Base-by-base conservation (phyloP, 768 basidiomycete species). In the Boletus barrowsii region DNA sequence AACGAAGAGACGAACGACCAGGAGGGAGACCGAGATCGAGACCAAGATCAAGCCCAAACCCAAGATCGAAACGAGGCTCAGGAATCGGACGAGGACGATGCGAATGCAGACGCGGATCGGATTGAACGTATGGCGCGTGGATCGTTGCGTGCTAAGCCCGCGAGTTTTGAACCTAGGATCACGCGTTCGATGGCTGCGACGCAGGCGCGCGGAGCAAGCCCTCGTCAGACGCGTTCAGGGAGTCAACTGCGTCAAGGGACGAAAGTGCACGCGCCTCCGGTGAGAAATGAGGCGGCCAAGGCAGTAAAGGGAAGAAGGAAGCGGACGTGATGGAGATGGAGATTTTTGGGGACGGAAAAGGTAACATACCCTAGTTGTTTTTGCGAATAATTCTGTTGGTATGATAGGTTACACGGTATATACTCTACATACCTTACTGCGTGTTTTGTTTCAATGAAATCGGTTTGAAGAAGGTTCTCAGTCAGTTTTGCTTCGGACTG, bases 211-310 rank as follows among this genome's bases (percentile, higher is more conserved):
- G 33, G 47, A 20, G 3, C n/a, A 10, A 53, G 49, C 20, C 55
- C 60, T 33, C 56, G 41, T n/a, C 45, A 17, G 36, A 58, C 59
- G 15, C 51, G 53, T 22, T 63, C 55, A 4, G 47, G 8, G 10
- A 40, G 17, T 0, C 57, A 51, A 29, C 1, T 9, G 8, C 29
- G 29, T 48, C 58, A 56, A 15, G 58, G 55, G 17, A 56, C 58
- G 47, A 55, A 54, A 30, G 53, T 56, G 4, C 57, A 64, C 37
- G 42, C 36, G 8, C 58, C 58, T 1, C 64, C 58, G 1, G 6
- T 15, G n/a, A 56, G 64, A 22, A 65, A 55, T n/a, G 58, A 36
- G 7, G 55, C 63, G n/a, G 63, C 53, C 20, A 50, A n/a, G 45
- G 42, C 10, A 9, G 30, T 36, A 33, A 49, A 26, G 20, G 39